Conservation (phyloP, 2,329 filamentous ascomycete genomes). For the Neoascochyta sp. region DNA sequence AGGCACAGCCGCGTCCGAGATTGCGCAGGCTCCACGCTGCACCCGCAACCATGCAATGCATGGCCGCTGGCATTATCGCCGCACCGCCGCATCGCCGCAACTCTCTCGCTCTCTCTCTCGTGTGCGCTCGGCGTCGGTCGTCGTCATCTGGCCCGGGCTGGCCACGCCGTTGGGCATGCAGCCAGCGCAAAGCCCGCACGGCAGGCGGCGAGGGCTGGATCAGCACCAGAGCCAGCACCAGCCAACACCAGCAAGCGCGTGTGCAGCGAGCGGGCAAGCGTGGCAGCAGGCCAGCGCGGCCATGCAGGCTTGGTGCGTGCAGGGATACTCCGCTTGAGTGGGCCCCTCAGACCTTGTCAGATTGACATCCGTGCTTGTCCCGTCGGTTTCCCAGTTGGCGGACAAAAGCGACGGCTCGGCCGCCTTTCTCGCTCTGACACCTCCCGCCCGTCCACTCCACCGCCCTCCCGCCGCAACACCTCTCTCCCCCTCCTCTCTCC, state of each 20-base stretch:
- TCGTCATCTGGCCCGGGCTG: not conserved
- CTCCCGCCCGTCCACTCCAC: slow-evolving; percentile 19
- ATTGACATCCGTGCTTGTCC: slow-evolving; percentile 6
- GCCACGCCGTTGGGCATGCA: not conserved
- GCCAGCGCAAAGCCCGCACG: not conserved
- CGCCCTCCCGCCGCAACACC: slow-evolving; percentile 18
- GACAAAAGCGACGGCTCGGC: slow-evolving; percentile 18
- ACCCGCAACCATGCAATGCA: not conserved
- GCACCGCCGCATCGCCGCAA: no score
- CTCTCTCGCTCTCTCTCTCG: no score
- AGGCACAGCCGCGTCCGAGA: slow-evolving; percentile 12
- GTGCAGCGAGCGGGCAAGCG: no score
- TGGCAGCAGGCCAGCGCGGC: slow-evolving; percentile 3
- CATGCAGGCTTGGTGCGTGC: slow-evolving; percentile 1
- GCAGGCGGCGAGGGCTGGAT: no score
- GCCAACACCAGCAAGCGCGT: no score
- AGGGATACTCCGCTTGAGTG: slow-evolving; percentile 3
- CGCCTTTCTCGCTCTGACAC: slow-evolving; percentile 18
- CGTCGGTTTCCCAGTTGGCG: slow-evolving; percentile 5
- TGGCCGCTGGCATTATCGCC: not conserved
- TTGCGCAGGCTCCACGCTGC: slow-evolving; percentile 1
- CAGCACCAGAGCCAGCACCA: no score
- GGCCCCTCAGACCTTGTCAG: slow-evolving; percentile 7
- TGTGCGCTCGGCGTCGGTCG: no score
- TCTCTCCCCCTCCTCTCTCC: slow-evolving; percentile 12